Conservation (phyloP, 805 yeast genomes). For the Suhomyces emberorum region DNA sequence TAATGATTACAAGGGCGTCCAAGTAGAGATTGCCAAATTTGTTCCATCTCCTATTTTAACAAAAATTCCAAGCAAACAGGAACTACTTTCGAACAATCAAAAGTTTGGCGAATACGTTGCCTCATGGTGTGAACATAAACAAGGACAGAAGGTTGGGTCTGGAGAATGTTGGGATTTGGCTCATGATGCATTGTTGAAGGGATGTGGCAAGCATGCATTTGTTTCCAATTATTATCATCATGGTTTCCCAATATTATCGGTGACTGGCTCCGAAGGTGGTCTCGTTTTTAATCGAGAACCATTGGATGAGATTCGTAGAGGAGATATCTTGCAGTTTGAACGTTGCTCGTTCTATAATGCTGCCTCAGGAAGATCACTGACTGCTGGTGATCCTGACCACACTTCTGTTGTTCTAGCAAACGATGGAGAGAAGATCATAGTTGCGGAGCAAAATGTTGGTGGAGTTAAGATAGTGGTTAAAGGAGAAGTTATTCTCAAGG, state of each 20-base stretch:
- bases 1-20: conserved; percentile 15
- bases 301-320: conserved; percentile 45
- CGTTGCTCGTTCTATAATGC: conserved; percentile 38
- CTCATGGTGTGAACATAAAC: conserved; percentile 49
- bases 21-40: conserved; percentile 28
- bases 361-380: conserved; percentile 30
- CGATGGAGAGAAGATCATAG: conserved; percentile 25
- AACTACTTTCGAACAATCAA: conserved; percentile 31
- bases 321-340: conserved; percentile 54
- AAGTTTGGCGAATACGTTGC: conserved; percentile 53
- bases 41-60: conserved; percentile 42
- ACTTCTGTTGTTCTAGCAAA: conserved; percentile 38
- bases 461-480: conserved; percentile 38
- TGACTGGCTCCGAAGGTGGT: conserved; percentile 17
- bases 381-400: conserved; percentile 54
- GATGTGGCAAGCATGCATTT: conserved; percentile 58
- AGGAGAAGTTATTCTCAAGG: conserved; percentile 36
- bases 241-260: conserved; percentile 41
- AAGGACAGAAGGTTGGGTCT: conserved; percentile 47
- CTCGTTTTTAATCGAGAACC: conserved; percentile 16
- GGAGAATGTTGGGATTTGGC: conserved; percentile 67
- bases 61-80: conserved; percentile 27
- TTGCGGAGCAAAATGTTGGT: conserved; percentile 51
- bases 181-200: conserved; percentile 48
- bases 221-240: conserved; percentile 46